Evolutionary conservation across 2,329 filamentous ascomycete genomes (phyloP), one percentile per base, ranked within the genome.

Genomic region (Pezicula rhizophila): DNA sequence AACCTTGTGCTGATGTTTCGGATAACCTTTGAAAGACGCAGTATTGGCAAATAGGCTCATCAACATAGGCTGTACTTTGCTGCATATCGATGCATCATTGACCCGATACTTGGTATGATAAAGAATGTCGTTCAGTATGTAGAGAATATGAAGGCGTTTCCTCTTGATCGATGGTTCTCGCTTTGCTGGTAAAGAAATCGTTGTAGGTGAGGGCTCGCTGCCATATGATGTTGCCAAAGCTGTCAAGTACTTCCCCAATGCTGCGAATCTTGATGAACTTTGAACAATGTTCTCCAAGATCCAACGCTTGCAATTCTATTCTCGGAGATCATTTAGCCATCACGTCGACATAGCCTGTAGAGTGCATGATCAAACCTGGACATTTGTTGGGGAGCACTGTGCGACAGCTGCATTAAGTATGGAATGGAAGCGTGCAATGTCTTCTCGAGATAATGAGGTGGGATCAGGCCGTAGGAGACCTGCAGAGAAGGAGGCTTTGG

Each of bases 221-320:
- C 28, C 28, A 31, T 82, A 77, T 38, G 83, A 84, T 53, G 76
- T 79, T 56, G 85, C 78, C 51, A 92, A 70, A 42, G 84, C 80
- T 52, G 78, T 76, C 54, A 95, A 71, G 68, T 89, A 95, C 68
- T 89, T 91, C 58, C 80, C 86, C 57, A 95, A 71, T 38, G 84
- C 79, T 50, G 74, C 70, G 56, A 81, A 77, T 59, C 89, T 83
- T 57, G 77, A 72, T 49, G 78, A 66, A 51, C 89, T 93, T 50
- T 77, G 76, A 59, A 80, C 75, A 64, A 92, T 74, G 71, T 89
- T 80, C 60, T 78, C 77, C 64, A 90, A 70, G 61, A 92, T 84
- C 89, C 89, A 95, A 70, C 79, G 76, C 78, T 91, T 95, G 78
- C 87, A 91, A 75, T 81, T 87, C 90, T 95, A 80, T 70, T 56